Conservation (phyloP, 305 asterid genomes). For the Fraxinus angustifolia region DNA sequence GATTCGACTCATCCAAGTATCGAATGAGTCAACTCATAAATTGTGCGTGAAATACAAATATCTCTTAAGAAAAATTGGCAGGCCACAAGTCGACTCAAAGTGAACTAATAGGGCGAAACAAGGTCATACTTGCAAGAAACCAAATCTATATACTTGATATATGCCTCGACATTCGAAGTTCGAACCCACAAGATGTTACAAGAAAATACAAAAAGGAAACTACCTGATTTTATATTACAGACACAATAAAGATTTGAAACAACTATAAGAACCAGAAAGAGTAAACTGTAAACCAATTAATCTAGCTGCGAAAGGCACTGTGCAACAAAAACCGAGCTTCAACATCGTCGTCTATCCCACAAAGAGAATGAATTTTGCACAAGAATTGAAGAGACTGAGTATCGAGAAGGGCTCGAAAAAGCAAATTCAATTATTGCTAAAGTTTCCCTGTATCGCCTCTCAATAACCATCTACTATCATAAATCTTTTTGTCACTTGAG, state of each 20-base stretch:
- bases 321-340: slow-evolving; percentile 7
- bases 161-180: neutral
- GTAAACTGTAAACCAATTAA: slow-evolving; percentile 16
- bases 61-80: neutral
- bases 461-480: neutral
- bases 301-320: slow-evolving; percentile 3
- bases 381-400: neutral
- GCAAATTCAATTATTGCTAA: neutral
- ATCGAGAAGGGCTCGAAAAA: neutral
- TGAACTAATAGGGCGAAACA: neutral
- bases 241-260: slow-evolving; percentile 25
- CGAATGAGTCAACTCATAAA: neutral
- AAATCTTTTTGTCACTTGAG: slow-evolving; percentile 14
- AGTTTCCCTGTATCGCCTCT: neutral
- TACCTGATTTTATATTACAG: slow-evolving; percentile 32
- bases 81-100: neutral
- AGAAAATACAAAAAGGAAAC: neutral
- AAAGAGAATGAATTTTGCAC: slow-evolving; percentile 1
- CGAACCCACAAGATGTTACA: neutral
- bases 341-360: neutral
- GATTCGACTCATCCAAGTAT: neutral
- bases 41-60: neutral
- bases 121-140: neutral
- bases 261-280: slow-evolving; percentile 17
- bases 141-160: neutral